phyloP scores from a whole-genome alignment of 108 stramenopile genomes.

The Mediolabrus comicus region DNA sequence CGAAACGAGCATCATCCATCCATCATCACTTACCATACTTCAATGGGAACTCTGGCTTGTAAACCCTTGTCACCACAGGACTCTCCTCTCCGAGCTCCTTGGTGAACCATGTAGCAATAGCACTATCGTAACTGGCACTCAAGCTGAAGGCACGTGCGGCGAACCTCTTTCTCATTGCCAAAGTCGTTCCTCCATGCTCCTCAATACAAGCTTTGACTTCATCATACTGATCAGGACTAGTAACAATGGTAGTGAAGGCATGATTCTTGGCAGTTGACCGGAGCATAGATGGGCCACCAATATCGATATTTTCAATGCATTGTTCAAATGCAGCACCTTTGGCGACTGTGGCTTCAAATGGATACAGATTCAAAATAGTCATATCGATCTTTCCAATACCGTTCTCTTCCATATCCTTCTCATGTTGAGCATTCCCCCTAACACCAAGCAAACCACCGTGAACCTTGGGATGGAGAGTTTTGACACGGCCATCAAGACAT shows the following conservation, averaged over 20 bases:
- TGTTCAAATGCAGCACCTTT: conserved; percentile 88
- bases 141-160: conserved; percentile 94
- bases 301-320: conserved; percentile 99
- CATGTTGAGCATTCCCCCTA: conserved; percentile 91
- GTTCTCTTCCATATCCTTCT: conserved; percentile 84
- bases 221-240: conserved; percentile 87
- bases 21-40: conserved; percentile 89
- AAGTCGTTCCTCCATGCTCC: conserved; percentile 81
- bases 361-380: conserved; percentile 97
- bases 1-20: too few species aligned
- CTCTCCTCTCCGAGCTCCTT: conserved; percentile 54
- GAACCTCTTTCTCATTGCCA: conserved; percentile 75
- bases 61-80: conserved; percentile 80
- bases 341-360: conserved; percentile 94
- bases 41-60: conserved; percentile 85
- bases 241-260: conserved; percentile 92
- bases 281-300: conserved; percentile 99
- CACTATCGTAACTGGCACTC: conserved; percentile 91
- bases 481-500: conserved; percentile 98
- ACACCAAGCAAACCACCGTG: conserved; percentile 96
- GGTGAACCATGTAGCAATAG: conserved; percentile 92
- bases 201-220: conserved; percentile 75
- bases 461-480: conserved; percentile 98
- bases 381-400: conserved; percentile 95
- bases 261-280: conserved; percentile 98